Evolutionary conservation across 768 basidiomycete species (phyloP), one percentile per base, ranked within the genome.

Genomic region (Xerocomellus intermedius): DNA sequence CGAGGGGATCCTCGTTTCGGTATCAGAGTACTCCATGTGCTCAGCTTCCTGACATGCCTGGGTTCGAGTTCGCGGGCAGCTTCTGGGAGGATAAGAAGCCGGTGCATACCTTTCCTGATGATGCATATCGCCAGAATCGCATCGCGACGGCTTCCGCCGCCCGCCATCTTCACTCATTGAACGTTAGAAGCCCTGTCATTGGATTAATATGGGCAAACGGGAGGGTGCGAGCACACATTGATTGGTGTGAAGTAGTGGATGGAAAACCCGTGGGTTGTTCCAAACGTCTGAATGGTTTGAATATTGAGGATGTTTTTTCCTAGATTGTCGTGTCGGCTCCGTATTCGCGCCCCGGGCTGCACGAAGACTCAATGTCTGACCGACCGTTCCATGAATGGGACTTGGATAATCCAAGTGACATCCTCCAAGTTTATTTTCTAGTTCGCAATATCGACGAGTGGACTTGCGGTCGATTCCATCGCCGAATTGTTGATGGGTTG

Each of bases 11-110:
- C 12, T 81, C 80, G 5, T 82, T 82, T 60, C 73, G 76, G 14
- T 81, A 69, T 55, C 82, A 84, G 61, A 75, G 73, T 28, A 82
- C 81, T 0, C 77, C 80, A 2, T 77, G 79, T 50, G 71, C 71
- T 14, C 75, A 75, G 45, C 73, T 80, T 12, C 79, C 82, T 0
- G 77, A 77, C 32, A 70, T 66, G 45, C 71, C 76, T 2, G 72
- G 75, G 10, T 82, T 83, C 59, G 81, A 83, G 65, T 81, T 83
- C 54, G 73, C 71, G 14, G 80, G 82, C 59, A 76, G 77, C 52
- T 68, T 83, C 47, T 82, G 79, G 79, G 81, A 84, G 60, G 82
- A 84, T 68, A 84, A 84, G 73, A 84, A 83, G 52, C 78, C 80
- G 0, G 69, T 74, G 12, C 78, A 82, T 42, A 61, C 71, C 5